Conservation (phyloP, 1,284 basidiomycete genomes). For the Athelia psychrophila region DNA sequence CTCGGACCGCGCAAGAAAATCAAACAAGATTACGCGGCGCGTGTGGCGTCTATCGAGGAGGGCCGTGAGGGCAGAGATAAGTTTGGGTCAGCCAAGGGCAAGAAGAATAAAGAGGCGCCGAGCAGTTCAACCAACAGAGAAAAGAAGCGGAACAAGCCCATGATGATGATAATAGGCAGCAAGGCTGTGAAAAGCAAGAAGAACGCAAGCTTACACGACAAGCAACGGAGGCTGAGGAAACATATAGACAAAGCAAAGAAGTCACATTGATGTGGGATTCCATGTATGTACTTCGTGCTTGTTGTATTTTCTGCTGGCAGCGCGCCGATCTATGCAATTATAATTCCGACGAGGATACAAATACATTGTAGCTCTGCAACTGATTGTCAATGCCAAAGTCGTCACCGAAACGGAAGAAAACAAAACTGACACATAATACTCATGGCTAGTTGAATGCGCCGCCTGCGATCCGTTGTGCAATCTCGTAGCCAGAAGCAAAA, state of each 20-base stretch:
- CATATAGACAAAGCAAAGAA: conserved; percentile 76
- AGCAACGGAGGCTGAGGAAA: conserved; percentile 73
- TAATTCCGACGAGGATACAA: too few species aligned
- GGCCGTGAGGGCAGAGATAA: conserved; percentile 96
- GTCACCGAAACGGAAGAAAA: too few species aligned
- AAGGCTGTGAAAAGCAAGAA: conserved; percentile 80
- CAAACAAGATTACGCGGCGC: conserved; percentile 94
- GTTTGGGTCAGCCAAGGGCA: conserved; percentile 87
- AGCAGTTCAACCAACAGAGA: conserved; percentile 88
- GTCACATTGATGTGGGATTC: conserved; percentile 16
- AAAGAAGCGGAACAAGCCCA: conserved; percentile 88
- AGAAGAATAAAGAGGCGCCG: conserved; percentile 78
- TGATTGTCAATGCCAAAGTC: too few species aligned
- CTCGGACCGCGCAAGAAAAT: conserved; percentile 92
- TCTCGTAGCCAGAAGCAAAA: conserved; percentile 68
- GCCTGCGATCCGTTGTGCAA: conserved; percentile 36
- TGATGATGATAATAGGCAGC: conserved; percentile 89
- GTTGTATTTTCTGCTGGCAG: too few species aligned
- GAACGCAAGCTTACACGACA: conserved; percentile 84
- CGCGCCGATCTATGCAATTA: too few species aligned
- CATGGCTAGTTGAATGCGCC: conserved; percentile 9
- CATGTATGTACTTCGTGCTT: not conserved
- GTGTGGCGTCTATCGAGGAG: conserved; percentile 88
- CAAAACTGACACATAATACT: too few species aligned
- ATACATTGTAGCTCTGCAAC: too few species aligned